Conservation (phyloP, 164 flowering plant species). For the Saururus chinensis region DNA sequence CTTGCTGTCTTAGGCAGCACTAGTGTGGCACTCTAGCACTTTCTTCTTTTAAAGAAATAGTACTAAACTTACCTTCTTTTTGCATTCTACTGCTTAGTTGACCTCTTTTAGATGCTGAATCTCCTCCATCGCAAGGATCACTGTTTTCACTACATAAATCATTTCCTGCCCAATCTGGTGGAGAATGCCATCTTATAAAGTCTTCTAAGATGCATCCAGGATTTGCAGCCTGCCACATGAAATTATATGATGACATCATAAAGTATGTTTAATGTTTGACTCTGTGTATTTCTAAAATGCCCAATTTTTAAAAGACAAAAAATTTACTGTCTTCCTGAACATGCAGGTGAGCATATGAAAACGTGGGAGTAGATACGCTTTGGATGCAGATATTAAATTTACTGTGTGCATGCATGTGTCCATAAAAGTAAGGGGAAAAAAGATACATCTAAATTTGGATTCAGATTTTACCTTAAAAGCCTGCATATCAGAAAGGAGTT, state of each 20-base stretch:
- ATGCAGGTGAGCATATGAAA: too few relatives aligned
- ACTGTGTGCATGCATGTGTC: too few relatives aligned
- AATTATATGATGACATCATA: conserved; percentile 1
- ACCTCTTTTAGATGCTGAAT: conserved; percentile 44
- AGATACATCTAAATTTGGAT: neutral
- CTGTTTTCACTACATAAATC: conserved; percentile 30
- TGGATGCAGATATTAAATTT: neutral
- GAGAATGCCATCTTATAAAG: conserved; percentile 98
- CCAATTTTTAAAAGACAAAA: too few relatives aligned
- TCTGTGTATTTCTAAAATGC: too few relatives aligned
- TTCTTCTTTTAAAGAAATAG: too few relatives aligned
- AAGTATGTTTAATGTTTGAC: too few relatives aligned
- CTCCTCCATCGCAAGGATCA: conserved; percentile 27
- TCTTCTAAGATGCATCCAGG: conserved; percentile 98
- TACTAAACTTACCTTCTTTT: conserved; percentile 57
- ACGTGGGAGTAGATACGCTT: neutral
- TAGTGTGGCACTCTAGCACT: neutral
- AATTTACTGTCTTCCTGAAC: neutral
- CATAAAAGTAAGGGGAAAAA: neutral
- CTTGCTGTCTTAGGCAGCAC: neutral
- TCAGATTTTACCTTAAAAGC: conserved; percentile 73
- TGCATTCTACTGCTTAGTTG: conserved; percentile 85
- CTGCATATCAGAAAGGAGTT: conserved; percentile 98
- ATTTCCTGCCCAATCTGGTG: conserved; percentile 85
- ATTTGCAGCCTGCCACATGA: conserved; percentile 77